A percentile compares a stretch with the other conserved stretches of the same genome.
phyloP scores from a whole-genome alignment of 257 asterid species.

The Forsythia suspensa region DNA sequence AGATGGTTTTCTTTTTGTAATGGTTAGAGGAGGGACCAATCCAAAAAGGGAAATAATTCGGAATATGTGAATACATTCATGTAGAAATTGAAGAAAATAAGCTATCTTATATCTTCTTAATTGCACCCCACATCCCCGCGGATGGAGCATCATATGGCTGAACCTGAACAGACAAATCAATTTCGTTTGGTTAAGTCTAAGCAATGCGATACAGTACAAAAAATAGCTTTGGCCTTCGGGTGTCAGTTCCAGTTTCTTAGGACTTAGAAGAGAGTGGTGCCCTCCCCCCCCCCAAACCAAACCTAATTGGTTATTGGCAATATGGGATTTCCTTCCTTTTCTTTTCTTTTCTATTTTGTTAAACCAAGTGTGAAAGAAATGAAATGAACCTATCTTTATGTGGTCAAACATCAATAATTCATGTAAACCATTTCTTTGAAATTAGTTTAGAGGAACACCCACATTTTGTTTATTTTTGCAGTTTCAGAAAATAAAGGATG shows the following conservation, averaged over 20 bases:
- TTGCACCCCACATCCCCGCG: background rate
- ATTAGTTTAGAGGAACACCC: background rate
- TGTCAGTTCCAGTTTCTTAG: too few relatives aligned
- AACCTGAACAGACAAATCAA: background rate
- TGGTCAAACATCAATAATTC: too few relatives aligned
- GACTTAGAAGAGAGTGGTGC: too few relatives aligned
- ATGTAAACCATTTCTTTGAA: too few relatives aligned
- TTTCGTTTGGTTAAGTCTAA: background rate
- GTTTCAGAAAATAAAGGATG: slow-evolving; percentile 91
- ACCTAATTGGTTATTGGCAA: background rate
- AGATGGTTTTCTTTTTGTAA: background rate
- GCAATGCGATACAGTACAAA: background rate
- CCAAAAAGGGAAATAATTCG: background rate
- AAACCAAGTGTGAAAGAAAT: too few relatives aligned
- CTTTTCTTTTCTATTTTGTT: too few relatives aligned
- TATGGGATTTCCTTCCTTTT: too few relatives aligned
- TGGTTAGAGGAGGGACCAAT: background rate
- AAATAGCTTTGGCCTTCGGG: background rate
- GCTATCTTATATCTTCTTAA: background rate
- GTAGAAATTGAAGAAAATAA: background rate
- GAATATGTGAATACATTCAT: background rate
- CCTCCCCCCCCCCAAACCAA: background rate
- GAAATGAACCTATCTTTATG: too few relatives aligned
- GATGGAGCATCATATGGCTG: background rate
- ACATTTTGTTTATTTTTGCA: slow-evolving; percentile 23